Evolutionary conservation across 2,329 filamentous ascomycete species (phyloP), one percentile per base, ranked within the genome.

Genomic region (Xylariaceae sp.): DNA sequence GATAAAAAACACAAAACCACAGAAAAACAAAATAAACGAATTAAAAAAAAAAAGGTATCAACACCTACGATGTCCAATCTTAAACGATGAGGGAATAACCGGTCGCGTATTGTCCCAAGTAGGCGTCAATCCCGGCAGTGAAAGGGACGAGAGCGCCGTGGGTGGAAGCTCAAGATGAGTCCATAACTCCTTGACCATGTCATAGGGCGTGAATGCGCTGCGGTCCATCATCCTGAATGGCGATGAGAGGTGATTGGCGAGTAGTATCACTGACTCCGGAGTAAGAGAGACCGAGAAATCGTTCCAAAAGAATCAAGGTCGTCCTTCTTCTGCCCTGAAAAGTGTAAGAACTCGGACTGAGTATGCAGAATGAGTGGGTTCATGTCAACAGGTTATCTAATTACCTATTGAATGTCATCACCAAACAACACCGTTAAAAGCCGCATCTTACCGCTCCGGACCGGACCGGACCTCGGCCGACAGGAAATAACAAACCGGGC

Each of bases 61-160:
- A 19, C 35, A 45, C 43, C 29, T 29, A 45, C 43, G 67, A 39
- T 76, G 68, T 0, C 72, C 76, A 11, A 83, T 73, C 54, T 79
- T 80, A 70, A 76, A 83, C 0, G 79, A 83, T 19, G 59, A 60
- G 2, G 50, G 1, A 78, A 82, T 0, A 74, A 73, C 1, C 73
- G 64, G 3, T 67, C 69, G 3, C 69, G 64, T 48, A 19, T 27
- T 31, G 29, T 8, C 39, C 47, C 9, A 49, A 12, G 3, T 34
- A 8, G 8, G 51, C 52, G 1, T 9, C 30, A 19, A 19, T 5
- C 47, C 54, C 1, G 59, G 59, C 1, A 62, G 52, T n/a, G 47
- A 55, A 5, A 62, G 55, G 3, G 57, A 58, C 0, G 51, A 19
- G 26, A 63, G 57, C 6, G 59, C 59, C 5, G 51, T 47, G 1